Evolutionary conservation across 768 basidiomycete species (phyloP), one percentile per base, ranked within the genome.

Genomic region (Arthromyces matolae): DNA sequence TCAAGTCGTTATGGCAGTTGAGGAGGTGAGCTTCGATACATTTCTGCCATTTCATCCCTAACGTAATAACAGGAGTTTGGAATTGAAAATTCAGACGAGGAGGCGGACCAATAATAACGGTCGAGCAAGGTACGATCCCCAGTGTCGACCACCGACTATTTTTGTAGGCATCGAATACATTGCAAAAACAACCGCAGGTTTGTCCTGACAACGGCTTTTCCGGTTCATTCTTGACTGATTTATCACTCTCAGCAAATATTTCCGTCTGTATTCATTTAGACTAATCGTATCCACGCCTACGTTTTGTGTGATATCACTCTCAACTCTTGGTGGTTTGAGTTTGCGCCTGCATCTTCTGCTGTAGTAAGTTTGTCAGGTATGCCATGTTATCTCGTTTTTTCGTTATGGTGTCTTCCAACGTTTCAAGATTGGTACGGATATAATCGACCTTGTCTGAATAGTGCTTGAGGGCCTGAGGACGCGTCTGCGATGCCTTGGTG

Each of bases 51-150:
- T 12, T 42, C n/a, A 19, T 37, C 46, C 34, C 16, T 45, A 50
- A 45, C 32, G 32, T n/a, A 33, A 25, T 45, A 13, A 28, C 59
- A 98, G 92, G 96, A 98, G 62, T 99, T 99, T 65, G 77, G 81
- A 23, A 94, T 99, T 64, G 96, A 98, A 70, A 99, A 98, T 61
- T 94, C 96, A 13, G 96, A 99, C 61, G 84, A 80, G 29, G 96
- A 99, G 67, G 95, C 94, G 8, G 95, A 97, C 67, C 84, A 60
- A 97, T 98, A 63, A 84, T 83, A 60, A 93, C 90, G 6, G 89
- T 98, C 45, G 80, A 82, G 57, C 88, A 97, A 68, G 95, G 94
- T 93, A 60, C 47, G 79, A 63, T 4, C 13, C 9, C 23, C 29
- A 35, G n/a, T 8, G 43, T 49, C 45, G 44, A 29, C n/a, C 18